These are phyloP conservation scores for Ceratobasidium sp. DNA, from an alignment of 1,284 basidiomycete genomes.

Conservation along the genomic window DNA sequence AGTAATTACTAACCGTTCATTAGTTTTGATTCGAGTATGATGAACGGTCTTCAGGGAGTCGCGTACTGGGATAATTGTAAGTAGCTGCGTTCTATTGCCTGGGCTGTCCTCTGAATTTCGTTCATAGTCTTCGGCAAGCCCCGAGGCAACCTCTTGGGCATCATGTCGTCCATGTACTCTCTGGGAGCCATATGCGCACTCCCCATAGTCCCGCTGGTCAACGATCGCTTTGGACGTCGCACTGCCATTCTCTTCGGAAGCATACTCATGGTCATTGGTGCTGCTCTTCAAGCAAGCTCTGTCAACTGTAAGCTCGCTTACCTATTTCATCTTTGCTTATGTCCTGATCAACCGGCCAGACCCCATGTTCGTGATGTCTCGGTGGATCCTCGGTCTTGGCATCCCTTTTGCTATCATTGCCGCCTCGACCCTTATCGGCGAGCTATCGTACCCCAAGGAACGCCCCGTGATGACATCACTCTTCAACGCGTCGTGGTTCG, in stretches of 20 bases:
- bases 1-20: background rate
- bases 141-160: constrained; percentile 61
- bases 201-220: constrained; percentile 59
- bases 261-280: constrained; percentile 62
- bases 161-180: constrained; percentile 60
- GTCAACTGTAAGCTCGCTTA: constrained; percentile 18
- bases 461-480: constrained; percentile 62
- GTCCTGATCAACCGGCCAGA: constrained; percentile 50
- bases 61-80: constrained; percentile 61
- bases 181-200: constrained; percentile 65
- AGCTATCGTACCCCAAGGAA: constrained; percentile 64
- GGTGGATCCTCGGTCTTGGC: constrained; percentile 61
- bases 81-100: constrained; percentile 46
- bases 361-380: constrained; percentile 65
- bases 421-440: constrained; percentile 63
- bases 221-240: constrained; percentile 60
- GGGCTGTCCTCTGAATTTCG: constrained; percentile 2
- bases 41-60: constrained; percentile 65
- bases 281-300: constrained; percentile 58
- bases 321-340: background rate
- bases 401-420: constrained; percentile 64
- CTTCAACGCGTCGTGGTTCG: constrained; percentile 57
- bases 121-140: constrained; percentile 62
- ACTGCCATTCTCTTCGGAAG: constrained; percentile 61
- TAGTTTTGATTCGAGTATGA: constrained; percentile 69